These are phyloP conservation scores for Jatropha podagrica DNA, from an alignment of 441 rosid genomes.

Conservation along the genomic window DNA sequence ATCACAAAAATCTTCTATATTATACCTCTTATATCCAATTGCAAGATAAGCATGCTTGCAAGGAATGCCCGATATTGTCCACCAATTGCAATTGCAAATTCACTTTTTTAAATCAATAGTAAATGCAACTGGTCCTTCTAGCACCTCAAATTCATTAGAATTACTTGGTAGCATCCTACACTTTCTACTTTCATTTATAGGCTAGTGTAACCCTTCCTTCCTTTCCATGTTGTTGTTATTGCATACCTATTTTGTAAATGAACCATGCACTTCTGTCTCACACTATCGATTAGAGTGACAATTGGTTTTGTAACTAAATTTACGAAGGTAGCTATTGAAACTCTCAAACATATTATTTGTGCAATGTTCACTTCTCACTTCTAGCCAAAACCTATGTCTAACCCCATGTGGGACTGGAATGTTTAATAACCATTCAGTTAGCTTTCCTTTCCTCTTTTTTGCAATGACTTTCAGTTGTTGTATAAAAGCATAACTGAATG, in stretches of 20 bases:
- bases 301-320: background rate
- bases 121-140: background rate
- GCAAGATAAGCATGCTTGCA: background rate
- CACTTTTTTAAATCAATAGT: background rate
- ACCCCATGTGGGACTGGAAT: background rate
- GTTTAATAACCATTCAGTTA: too few relatives aligned
- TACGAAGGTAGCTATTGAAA: background rate
- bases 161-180: background rate
- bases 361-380: background rate
- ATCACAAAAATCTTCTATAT: background rate
- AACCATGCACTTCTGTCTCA: background rate
- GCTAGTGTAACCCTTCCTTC: background rate
- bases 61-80: background rate
- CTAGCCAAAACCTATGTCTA: too few relatives aligned
- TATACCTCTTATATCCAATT: background rate
- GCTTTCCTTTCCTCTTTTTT: too few relatives aligned
- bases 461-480: too few relatives aligned
- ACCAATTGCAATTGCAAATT: background rate
- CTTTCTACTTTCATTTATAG: background rate
- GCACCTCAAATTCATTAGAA: background rate
- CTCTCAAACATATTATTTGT: background rate
- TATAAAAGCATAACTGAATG: too few relatives aligned
- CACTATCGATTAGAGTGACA: background rate
- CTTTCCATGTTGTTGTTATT: background rate
- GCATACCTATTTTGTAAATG: background rate